Percentiles rank a stretch among this genome's conserved stretches.
phyloP scores from a whole-genome alignment of 345 rosid species.

The Aegle marmelos region DNA sequence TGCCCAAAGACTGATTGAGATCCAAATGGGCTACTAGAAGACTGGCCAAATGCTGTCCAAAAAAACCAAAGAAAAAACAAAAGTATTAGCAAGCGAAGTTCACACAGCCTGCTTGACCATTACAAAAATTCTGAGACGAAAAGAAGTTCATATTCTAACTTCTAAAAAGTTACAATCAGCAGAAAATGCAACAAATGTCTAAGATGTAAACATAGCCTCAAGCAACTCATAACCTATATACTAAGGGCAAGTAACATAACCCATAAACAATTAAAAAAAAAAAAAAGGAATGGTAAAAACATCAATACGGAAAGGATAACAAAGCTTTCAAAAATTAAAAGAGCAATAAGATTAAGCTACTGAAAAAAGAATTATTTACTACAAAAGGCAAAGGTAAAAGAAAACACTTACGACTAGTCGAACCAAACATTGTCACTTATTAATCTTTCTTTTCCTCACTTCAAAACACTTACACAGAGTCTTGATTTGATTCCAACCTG shows the following conservation, averaged over 20 bases:
- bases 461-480: slow-evolving; percentile 1
- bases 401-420: slow-evolving; percentile 50
- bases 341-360: neutral
- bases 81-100: neutral
- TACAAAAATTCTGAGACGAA: neutral
- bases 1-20: slow-evolving; percentile 74
- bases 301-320: neutral
- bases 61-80: no score
- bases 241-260: neutral
- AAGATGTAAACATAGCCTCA: neutral
- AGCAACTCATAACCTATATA: neutral
- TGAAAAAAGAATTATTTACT: neutral
- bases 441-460: slow-evolving; percentile 8
- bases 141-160: neutral
- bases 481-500: slow-evolving; percentile 18
- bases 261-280: neutral
- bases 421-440: slow-evolving; percentile 46
- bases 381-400: slow-evolving; percentile 1
- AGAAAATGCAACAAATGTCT: neutral
- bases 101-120: neutral
- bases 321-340: neutral
- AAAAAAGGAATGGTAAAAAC: neutral
- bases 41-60: slow-evolving; percentile 77
- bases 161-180: neutral
- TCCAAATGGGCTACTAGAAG: slow-evolving; percentile 66